Evolutionary conservation across 176 grass and related monocot genomes (phyloP), one percentile per base, ranked within the genome.

Genomic region (Oryza australiensis): DNA sequence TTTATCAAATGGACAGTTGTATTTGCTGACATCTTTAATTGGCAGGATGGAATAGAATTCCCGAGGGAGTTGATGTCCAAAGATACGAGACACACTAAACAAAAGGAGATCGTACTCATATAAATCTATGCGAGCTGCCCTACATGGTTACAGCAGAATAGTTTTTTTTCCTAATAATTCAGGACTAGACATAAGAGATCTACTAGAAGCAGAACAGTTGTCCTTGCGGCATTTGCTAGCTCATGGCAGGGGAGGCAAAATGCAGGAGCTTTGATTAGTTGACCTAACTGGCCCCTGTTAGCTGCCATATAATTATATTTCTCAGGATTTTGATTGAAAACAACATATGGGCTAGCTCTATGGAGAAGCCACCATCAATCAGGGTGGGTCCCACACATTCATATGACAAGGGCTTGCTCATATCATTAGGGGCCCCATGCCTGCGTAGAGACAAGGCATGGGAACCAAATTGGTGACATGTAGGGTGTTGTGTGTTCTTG

Each of bases 71-170:
- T 34, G 66, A 14, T 88, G 77, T 88, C 73, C 66, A 78, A 38
- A 85, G 86, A 88, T 80, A 86, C 79, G 68, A 59, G 45, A 83
- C 63, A 85, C 66, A 48, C 68, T 22, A 74, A 75, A 86, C 57
- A 78, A 82, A 74, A 49, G 24, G 65, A 66, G 53, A 55, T 55
- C 20, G 51, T 55, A 86, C 55, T 74, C 62, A 33, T 49, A 38
- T 18, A 76, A 29, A 64, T 29, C 9, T 68, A 68, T 43, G 24
- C 43, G 16, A 76, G 73, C 32, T 22, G 6, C 9, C 72, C 63
- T 9, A n/a, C 51, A 20, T 20, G 10, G 34, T 26, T 24, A 46
- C 60, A 66, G 1, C 3, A 73, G 30, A 70, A 43, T 59, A 24
- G 9, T 60, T 60, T 24, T 40, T 40, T 40, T 40, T 59, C 11